Evolutionary conservation across 139 green algal species (phyloP), one percentile per base, ranked within the genome.

Genomic region (Coelastrella sp.): DNA sequence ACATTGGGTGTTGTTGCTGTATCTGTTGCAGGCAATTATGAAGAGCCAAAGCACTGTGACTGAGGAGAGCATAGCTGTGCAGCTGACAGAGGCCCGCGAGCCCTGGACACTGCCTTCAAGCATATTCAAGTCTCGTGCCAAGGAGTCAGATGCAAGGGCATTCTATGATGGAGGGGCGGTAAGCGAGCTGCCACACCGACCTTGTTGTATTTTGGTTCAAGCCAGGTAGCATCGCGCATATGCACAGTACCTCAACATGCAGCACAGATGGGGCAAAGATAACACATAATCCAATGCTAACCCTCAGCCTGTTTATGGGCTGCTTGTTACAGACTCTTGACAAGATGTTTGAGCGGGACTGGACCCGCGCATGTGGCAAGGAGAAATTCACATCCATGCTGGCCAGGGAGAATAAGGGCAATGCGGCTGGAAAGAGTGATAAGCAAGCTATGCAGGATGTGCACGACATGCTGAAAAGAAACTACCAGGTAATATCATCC

Each of bases 321-420:
- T 80, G 25, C 5, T 6, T 17, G 7, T n/a, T 87, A 49, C 90
- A 96, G 92, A 90, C 89, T 11, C 56, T 95, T 65, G 91, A 95
- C 65, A 95, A 94, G 82, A 95, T 95, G 91, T 97, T 97, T 85
- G 94, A 97, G 90, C 89, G 89, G 22, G 94, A 97, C 90, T 97
- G 95, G 95, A 49, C 84, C 78, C 92, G 94, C 19, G 93, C 93
- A 7, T 94, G 84, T 80, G 74, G 35, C 80, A 97, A 97, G 90
- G 95, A 97, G 91, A 97, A 97, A 92, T 97, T 97, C 92, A 95
- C 91, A 3, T 91, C 85, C 63, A 96, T 96, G 93, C 82, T 97
- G 72, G 78, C 59, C 0, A 89, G 95, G 7, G 95, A 97, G 90
- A 94, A 95, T 91, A 96, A 96, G 92, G 87, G 65, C 74, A 94